Evolutionary conservation across 805 yeast species (phyloP).

Genomic region (Wickerhamiella shivajii): DNA sequence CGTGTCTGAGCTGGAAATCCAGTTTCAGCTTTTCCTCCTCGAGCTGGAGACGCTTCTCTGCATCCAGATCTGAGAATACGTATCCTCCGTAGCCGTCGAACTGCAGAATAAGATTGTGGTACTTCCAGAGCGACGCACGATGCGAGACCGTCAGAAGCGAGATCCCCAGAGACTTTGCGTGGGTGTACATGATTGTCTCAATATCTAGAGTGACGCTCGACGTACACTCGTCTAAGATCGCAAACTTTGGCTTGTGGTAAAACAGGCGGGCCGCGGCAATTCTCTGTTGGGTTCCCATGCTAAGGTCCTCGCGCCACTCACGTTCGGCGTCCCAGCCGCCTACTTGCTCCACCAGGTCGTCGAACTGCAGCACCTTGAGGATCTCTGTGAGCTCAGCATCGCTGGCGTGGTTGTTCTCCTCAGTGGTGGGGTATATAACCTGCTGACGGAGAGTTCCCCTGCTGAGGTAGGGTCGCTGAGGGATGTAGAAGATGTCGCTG

Average conservation of each 20-base stretch:
- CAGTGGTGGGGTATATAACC: slow-evolving; percentile 72
- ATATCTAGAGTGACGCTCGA: slow-evolving; percentile 84
- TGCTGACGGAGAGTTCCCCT: slow-evolving; percentile 74
- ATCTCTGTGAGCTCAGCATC: slow-evolving; percentile 26
- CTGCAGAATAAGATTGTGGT: slow-evolving; percentile 68
- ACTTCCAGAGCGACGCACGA: slow-evolving; percentile 83
- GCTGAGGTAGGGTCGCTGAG: slow-evolving; percentile 81
- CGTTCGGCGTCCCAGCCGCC: slow-evolving; percentile 53
- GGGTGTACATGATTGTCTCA: slow-evolving; percentile 77
- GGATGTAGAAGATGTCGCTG: slow-evolving; percentile 68
- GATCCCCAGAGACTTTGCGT: slow-evolving; percentile 65
- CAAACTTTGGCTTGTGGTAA: slow-evolving; percentile 84
- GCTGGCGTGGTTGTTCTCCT: slow-evolving; percentile 30
- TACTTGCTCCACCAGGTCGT: slow-evolving; percentile 23
- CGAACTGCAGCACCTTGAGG: slow-evolving; percentile 25
- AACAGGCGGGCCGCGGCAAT: slow-evolving; percentile 86
- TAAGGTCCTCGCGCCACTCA: slow-evolving; percentile 80
- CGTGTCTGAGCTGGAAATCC: slow-evolving; percentile 57
- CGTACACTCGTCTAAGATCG: slow-evolving; percentile 91
- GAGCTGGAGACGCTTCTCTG: slow-evolving; percentile 52
- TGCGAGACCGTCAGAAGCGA: slow-evolving; percentile 85
- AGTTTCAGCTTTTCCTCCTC: slow-evolving; percentile 65
- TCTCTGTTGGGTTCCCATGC: slow-evolving; percentile 86
- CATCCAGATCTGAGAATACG: slow-evolving; percentile 47
- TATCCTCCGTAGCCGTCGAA: slow-evolving; percentile 77